phyloP scores from a whole-genome alignment of 1,284 basidiomycete species.

The Leccinum subspadiceum region DNA sequence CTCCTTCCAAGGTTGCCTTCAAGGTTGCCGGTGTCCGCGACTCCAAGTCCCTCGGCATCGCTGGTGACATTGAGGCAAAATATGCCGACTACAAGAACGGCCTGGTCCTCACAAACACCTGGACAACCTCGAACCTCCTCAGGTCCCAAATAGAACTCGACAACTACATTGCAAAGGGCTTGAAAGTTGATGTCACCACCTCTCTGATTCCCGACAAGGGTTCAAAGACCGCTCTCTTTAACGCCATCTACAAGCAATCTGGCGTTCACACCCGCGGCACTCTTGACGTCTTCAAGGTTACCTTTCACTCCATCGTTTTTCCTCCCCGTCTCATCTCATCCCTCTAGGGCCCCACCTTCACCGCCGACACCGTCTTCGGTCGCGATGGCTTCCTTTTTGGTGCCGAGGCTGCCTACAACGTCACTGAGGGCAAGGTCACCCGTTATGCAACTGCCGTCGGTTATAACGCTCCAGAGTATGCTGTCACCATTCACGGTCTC shows the following conservation, averaged over 20 bases:
- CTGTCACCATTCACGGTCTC: constrained; percentile 92
- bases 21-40: constrained; percentile 82
- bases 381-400: constrained; percentile 98
- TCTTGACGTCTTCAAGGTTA: constrained; percentile 94
- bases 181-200: constrained; percentile 92
- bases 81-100: constrained; percentile 88
- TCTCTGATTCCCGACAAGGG: constrained; percentile 85
- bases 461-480: constrained; percentile 96
- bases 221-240: constrained; percentile 80
- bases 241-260: constrained; percentile 94
- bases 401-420: constrained; percentile 96
- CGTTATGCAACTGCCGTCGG: constrained; percentile 92
- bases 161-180: constrained; percentile 96
- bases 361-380: constrained; percentile 92
- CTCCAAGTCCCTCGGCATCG: constrained; percentile 69
- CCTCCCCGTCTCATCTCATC: constrained; percentile 5
- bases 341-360: constrained; percentile 89
- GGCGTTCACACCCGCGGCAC: constrained; percentile 91
- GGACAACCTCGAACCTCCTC: constrained; percentile 93
- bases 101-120: constrained; percentile 87
- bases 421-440: constrained; percentile 89
- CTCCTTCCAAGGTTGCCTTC: constrained; percentile 87
- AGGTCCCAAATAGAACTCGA: constrained; percentile 94
- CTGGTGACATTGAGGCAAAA: constrained; percentile 90
- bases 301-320: constrained; percentile 7